Evolutionary conservation across 352 stramenopile genomes (phyloP).

Genomic region (Elongisporangium undulatum): DNA sequence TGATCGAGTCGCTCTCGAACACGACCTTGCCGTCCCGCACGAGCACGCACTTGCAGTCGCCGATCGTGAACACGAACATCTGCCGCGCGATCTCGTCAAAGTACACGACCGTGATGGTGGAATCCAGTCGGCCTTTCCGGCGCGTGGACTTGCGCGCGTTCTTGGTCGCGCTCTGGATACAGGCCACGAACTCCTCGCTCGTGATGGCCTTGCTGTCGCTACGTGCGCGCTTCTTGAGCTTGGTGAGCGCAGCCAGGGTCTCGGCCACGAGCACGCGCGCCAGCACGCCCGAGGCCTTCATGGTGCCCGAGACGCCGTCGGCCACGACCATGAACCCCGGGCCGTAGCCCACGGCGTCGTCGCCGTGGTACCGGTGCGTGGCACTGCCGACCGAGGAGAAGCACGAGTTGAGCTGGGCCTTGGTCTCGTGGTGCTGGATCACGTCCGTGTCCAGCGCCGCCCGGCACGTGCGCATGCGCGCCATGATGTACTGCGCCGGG

Average conservation of each 20-base stretch:
- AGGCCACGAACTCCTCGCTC: slow-evolving; percentile 48
- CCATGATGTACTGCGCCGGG: slow-evolving; percentile 57
- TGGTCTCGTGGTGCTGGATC: slow-evolving; percentile 15
- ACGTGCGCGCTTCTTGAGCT: slow-evolving; percentile 59
- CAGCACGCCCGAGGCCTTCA: slow-evolving; percentile 80
- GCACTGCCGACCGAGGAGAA: slow-evolving; percentile 78
- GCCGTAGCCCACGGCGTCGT: slow-evolving; percentile 84
- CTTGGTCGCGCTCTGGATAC: slow-evolving; percentile 71
- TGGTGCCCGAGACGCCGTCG: slow-evolving; percentile 82
- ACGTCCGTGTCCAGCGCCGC: slow-evolving; percentile 33
- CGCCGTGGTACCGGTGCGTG: slow-evolving; percentile 76
- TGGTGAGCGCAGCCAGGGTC: slow-evolving; percentile 60
- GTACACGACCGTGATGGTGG: slow-evolving; percentile 77
- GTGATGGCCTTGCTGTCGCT: slow-evolving; percentile 39
- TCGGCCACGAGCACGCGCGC: slow-evolving; percentile 74
- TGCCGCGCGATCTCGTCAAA: slow-evolving; percentile 63
- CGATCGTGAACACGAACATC: slow-evolving; percentile 85
- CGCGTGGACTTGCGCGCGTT: slow-evolving; percentile 65
- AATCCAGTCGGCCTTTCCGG: slow-evolving; percentile 79
- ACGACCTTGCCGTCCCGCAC: slow-evolving; percentile 58
- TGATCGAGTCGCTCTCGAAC: slow-evolving; percentile 87
- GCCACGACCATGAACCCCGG: slow-evolving; percentile 83
- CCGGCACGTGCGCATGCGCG: slow-evolving; percentile 76
- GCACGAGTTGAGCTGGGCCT: slow-evolving; percentile 18
- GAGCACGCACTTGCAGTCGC: slow-evolving; percentile 86